These are phyloP conservation scores for Phytopythium cucurbitacearum DNA, from an alignment of 352 stramenopile genomes.

Conservation along the genomic window DNA sequence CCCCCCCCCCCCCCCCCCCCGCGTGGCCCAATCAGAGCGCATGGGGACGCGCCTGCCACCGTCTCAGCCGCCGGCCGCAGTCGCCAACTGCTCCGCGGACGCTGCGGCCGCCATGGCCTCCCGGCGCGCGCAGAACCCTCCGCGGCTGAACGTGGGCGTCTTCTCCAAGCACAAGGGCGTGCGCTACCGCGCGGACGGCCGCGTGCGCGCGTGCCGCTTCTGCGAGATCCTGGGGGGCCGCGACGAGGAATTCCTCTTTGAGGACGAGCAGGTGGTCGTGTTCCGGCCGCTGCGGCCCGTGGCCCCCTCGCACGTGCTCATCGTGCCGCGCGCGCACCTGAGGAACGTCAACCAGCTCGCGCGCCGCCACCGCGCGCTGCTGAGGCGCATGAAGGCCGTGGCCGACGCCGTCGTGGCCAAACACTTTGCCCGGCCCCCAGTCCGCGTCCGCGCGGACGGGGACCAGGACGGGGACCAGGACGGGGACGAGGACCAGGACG, in stretches of 20 bases:
- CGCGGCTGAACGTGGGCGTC: slow-evolving; percentile 31
- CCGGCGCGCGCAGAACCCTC: slow-evolving; percentile 12
- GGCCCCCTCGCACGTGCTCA: slow-evolving; percentile 67
- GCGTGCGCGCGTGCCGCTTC: slow-evolving; percentile 68
- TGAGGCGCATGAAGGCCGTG: slow-evolving; percentile 61
- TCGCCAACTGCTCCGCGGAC: no score
- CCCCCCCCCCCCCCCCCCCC: no score
- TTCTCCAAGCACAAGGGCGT: slow-evolving; percentile 73
- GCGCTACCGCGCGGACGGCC: slow-evolving; percentile 51
- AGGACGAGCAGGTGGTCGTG: slow-evolving; percentile 74
- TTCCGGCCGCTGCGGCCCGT: slow-evolving; percentile 74
- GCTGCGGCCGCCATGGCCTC: slow-evolving; percentile 6
- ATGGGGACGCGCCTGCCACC: no score
- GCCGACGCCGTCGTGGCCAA: slow-evolving; percentile 38
- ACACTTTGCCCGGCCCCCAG: slow-evolving; percentile 1
- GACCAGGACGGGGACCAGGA: slow-evolving; percentile 3
- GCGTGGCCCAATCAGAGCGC: no score
- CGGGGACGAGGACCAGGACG: slow-evolving; percentile 3
- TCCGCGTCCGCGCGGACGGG: background rate
- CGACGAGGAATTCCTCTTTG: slow-evolving; percentile 66
- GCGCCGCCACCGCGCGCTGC: slow-evolving; percentile 35
- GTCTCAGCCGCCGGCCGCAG: no score
- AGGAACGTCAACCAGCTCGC: slow-evolving; percentile 74
- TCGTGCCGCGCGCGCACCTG: slow-evolving; percentile 75
- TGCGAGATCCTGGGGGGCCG: slow-evolving; percentile 67